Evolutionary conservation across 2,329 filamentous ascomycete genomes (phyloP).

Genomic region (Ramichloridium luteum): DNA sequence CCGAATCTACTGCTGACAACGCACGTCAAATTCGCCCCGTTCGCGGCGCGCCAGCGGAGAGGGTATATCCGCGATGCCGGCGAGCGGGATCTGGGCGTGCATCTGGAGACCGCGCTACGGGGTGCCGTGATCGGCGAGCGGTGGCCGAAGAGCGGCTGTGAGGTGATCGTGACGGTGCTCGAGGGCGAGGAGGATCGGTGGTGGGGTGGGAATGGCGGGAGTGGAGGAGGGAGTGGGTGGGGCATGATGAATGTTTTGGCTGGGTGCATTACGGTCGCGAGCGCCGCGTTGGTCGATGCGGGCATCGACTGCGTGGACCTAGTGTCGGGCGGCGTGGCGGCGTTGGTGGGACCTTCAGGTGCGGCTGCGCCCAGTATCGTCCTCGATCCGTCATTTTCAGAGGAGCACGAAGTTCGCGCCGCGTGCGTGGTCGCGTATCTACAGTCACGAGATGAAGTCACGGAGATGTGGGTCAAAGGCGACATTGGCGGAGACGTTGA

Average conservation of each 20-base stretch:
- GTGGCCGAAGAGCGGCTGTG: conserved; percentile 98
- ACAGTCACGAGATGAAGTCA: conserved; percentile 76
- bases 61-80: conserved; percentile 76
- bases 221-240: conserved; percentile 45
- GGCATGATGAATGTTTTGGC: conserved; percentile 84
- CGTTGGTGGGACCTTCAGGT: conserved; percentile 42
- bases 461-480: conserved; percentile 89
- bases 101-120: conserved; percentile 79
- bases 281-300: conserved; percentile 83
- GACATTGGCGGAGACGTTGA: conserved; percentile 36
- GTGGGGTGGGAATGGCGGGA: conserved; percentile 42
- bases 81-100: conserved; percentile 80
- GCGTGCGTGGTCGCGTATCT: conserved; percentile 87
- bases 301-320: conserved; percentile 93
- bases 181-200: conserved; percentile 79
- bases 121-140: conserved; percentile 85
- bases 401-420: conserved; percentile 65
- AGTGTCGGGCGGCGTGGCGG: conserved; percentile 79
- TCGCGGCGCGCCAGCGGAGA: conserved; percentile 69
- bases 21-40: conserved; percentile 92
- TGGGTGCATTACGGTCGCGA: conserved; percentile 85
- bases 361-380: conserved; percentile 39
- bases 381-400: conserved; percentile 69
- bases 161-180: conserved; percentile 82
- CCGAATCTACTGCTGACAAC: conserved; percentile 85